Evolutionary conservation across 345 rosid species (phyloP).

Genomic region (Camelina laxa): DNA sequence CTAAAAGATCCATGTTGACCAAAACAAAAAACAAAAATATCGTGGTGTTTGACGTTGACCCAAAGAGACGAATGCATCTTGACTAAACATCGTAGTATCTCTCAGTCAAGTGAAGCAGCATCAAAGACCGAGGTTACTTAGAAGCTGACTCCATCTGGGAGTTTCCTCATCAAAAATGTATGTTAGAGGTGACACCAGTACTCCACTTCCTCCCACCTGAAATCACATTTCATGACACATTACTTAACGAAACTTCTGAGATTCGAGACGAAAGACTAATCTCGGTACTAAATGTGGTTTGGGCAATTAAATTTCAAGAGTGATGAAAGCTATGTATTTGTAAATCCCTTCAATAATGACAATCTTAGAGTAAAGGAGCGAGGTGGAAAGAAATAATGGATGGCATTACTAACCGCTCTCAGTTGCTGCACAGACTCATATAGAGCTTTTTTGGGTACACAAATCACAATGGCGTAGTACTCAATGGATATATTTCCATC

Average conservation of each 20-base stretch:
- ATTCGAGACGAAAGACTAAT: neutral
- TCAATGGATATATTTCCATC: conserved; percentile 63
- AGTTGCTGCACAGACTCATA: conserved; percentile 85
- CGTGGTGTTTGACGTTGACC: neutral
- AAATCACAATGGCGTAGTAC: conserved; percentile 79
- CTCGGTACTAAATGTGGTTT: neutral
- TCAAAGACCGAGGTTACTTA: conserved; percentile 60
- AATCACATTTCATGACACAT: conserved; percentile 33
- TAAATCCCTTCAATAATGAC: neutral
- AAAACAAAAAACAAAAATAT: neutral
- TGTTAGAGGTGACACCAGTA: conserved; percentile 83
- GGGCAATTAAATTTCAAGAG: neutral
- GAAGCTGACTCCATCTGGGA: conserved; percentile 85
- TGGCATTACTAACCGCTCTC: conserved; percentile 66
- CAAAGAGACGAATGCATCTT: neutral
- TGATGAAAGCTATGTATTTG: neutral
- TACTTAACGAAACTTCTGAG: neutral
- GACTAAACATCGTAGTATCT: conserved; percentile 10
- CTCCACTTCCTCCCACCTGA: conserved; percentile 94
- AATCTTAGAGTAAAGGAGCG: conserved; percentile 9
- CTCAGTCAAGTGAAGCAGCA: conserved; percentile 16
- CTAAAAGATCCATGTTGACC: neutral
- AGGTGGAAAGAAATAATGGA: neutral
- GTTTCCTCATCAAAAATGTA: conserved; percentile 94
- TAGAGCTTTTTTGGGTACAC: conserved; percentile 77